Evolutionary conservation across 495 filamentous ascomycete species (phyloP), one percentile per base, ranked within the genome.

Genomic region (Cudoniella acicularis): DNA sequence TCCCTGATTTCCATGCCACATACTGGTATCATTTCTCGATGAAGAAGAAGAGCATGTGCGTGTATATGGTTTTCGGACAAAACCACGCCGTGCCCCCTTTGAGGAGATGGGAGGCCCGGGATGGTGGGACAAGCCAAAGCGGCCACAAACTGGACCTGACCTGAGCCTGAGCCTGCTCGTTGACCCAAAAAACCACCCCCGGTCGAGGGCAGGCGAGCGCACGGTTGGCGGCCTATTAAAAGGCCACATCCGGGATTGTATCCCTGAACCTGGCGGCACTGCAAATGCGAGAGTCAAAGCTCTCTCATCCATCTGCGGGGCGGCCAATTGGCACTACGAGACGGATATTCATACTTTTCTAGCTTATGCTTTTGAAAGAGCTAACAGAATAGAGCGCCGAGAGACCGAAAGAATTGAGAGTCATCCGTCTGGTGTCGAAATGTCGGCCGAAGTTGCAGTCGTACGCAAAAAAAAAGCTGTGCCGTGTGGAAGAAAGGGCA

Each of bases 221-320:
- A 43, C 57, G 65, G 55, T 68, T 57, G 43, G 48, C 67, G 55
- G 67, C 56, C 56, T 68, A 62, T 59, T 17, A 55, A 65, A 56
- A 76, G 62, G 45, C 67, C 71, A 46, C 61, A 58, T 69, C 49
- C 63, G 59, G 13, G 77, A 64, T 52, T 75, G 72, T 22, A 65
- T 61, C 67, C 73, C 69, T 10, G 76, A 75, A 61, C 71, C 49
- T 54, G 48, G 57, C 24, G 47, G 25, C 11, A 36, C 30, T 36
- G 10, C n/a, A 36, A 56, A 26, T 40, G 45, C 54, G 18, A 43
- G 54, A 49, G 52, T 60, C 60, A 48, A 61, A 59, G 30, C 18
- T 56, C 45, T 53, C 42, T 11, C 22, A 22, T n/a, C n/a, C n/a
- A n/a, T n/a, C n/a, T n/a, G 4, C 10, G 27, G 24, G 10, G 30